Evolutionary conservation across 495 filamentous ascomycete species (phyloP).

Genomic region (Astrocystis sublimbata): DNA sequence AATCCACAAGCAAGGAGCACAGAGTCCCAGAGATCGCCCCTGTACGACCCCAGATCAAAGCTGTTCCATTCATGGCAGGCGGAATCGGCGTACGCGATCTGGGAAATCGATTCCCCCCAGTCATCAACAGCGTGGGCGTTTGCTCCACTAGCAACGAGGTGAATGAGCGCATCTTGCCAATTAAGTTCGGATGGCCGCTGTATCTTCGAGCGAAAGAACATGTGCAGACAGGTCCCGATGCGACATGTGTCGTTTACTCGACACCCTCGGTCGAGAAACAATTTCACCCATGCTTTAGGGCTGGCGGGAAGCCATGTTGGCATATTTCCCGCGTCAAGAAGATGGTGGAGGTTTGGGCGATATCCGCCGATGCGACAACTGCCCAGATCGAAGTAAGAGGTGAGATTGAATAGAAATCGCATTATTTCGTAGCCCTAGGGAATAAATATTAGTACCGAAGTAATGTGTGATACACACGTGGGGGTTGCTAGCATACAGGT

Average conservation of each 20-base stretch:
- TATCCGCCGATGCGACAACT: background rate
- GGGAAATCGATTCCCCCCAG: conserved; percentile 1
- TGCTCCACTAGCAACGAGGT: conserved; percentile 4
- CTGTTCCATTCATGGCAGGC: background rate
- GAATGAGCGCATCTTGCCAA: conserved; percentile 12
- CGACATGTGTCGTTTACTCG: background rate
- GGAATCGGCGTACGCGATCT: conserved; percentile 3
- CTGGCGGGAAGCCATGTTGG: conserved; percentile 4
- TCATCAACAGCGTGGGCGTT: background rate
- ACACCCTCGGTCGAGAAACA: background rate
- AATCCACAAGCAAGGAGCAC: conserved; percentile 3
- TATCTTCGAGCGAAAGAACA: conserved; percentile 15
- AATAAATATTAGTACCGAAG: background rate
- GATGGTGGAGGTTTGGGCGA: background rate
- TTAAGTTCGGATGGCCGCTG: conserved; percentile 11
- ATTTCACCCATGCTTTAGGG: background rate
- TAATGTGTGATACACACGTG: background rate
- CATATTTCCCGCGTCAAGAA: conserved; percentile 2
- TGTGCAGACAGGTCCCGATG: conserved; percentile 12
- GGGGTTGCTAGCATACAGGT: background rate
- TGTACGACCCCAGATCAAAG: conserved; percentile 2
- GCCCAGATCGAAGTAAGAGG: conserved; percentile 3
- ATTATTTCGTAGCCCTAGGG: conserved; percentile 4
- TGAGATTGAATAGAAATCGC: background rate
- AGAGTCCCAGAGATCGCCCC: conserved; percentile 9